phyloP scores from a whole-genome alignment of 495 filamentous ascomycete species.

The Apodospora peruviana region DNA sequence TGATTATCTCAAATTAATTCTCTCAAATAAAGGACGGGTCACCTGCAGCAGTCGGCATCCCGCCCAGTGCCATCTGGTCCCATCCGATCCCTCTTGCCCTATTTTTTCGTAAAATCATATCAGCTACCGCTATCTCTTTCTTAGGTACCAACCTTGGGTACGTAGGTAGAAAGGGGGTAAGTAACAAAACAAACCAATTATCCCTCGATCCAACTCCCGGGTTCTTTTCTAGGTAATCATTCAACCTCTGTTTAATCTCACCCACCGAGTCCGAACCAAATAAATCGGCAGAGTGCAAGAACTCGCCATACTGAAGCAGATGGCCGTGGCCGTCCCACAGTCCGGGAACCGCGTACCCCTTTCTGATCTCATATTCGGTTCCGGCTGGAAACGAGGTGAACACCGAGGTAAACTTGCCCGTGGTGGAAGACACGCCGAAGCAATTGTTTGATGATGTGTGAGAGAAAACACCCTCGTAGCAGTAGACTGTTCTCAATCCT shows the following conservation, averaged over 20 bases:
- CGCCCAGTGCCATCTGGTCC: conserved; percentile 57
- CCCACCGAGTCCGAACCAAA: conserved; percentile 48
- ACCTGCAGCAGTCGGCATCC: conserved; percentile 58
- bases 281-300: conserved; percentile 53
- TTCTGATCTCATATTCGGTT: neutral
- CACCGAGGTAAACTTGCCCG: conserved; percentile 26
- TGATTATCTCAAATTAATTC: no score
- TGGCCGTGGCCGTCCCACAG: conserved; percentile 65
- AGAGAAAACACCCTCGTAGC: conserved; percentile 37
- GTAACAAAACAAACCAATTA: conserved; percentile 36
- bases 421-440: conserved; percentile 32
- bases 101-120: no score
- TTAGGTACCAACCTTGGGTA: neutral
- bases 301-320: conserved; percentile 57
- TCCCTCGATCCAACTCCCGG: conserved; percentile 35
- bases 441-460: conserved; percentile 23
- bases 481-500: no score
- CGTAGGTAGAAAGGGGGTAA: neutral
- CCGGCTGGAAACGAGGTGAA: conserved; percentile 10
- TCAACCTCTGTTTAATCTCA: conserved; percentile 43
- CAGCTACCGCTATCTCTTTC: neutral
- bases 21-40: neutral
- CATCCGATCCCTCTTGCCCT: conserved; percentile 54
- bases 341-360: conserved; percentile 50
- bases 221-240: conserved; percentile 35